Evolutionary conservation across 2,329 filamentous ascomycete species (phyloP), one percentile per base, ranked within the genome.

Genomic region (Aspergillus fumigatiaffinis): DNA sequence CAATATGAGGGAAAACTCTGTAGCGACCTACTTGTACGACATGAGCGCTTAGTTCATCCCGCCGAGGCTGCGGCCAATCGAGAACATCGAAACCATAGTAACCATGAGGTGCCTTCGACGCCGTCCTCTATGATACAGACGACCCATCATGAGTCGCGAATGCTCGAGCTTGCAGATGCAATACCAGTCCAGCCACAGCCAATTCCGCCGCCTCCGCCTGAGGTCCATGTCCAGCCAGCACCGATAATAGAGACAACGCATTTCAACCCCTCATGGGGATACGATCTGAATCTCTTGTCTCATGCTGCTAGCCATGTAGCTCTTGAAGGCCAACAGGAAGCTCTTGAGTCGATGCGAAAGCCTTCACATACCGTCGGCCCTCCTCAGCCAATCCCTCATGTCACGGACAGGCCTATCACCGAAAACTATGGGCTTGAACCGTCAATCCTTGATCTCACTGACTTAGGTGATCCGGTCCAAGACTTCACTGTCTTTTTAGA

Each of bases 201-300:
- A 25, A 66, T 67, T 54, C 66, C 69, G 26, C 63, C 69, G 53
- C 62, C 66, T 54, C 64, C 71, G 54, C 68, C 74, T 52, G 70
- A 77, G 64, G 66, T 76, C 57, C 68, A 74, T 53, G 63, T 70
- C 5, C 74, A 76, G 48, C 70, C 72, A 21, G 65, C 72, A 14
- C 67, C 74, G 10, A 72, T 77, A 51, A 68, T 78, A 54, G 76
- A 76, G 50, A 72, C 76, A 52, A 67, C 75, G n/a, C 74, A 77
- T 47, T 78, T 79, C 60, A 79, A 80, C 66, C 77, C 77, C 4
- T 79, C 77, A 5, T 80, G 77, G 77, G 77, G 77, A n/a, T 80
- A 80, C 61, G 77, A 80, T 56, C 63, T 80, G 56, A 80, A 80
- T 57, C 68, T 80, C 17, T 66, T 80, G 32, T 80, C 77, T 9